Percentiles rank a stretch among this genome's conserved stretches.
Conservation (phyloP, 1,284 basidiomycete species). For the Naganishia sp. region DNA sequence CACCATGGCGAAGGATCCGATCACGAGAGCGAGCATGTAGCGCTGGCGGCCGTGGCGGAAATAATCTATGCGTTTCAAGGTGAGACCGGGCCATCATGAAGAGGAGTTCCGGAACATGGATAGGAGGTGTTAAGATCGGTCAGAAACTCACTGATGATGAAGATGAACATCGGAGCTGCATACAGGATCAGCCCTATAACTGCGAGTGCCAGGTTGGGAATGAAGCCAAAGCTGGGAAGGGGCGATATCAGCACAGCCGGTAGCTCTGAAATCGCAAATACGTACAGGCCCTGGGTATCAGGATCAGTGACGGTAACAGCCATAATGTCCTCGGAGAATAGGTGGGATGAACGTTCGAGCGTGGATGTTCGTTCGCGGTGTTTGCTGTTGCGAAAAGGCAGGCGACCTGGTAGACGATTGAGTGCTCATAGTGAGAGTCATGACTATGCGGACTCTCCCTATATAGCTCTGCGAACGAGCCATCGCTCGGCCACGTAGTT, state of each 20-base stretch:
- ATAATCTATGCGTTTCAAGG: conserved; percentile 30
- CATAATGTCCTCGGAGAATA: background rate
- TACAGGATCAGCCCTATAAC: conserved; percentile 35
- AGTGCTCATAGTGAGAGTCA: too few relatives aligned
- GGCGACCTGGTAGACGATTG: too few relatives aligned
- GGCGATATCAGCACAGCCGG: background rate
- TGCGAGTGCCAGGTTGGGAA: conserved; percentile 34
- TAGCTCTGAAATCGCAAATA: background rate
- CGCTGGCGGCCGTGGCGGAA: conserved; percentile 33
- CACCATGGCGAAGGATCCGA: conserved; percentile 44
- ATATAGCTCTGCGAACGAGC: too few relatives aligned
- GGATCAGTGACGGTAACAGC: conserved; percentile 8
- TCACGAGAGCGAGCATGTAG: conserved; percentile 39
- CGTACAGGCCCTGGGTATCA: conserved; percentile 12
- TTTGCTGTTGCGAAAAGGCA: background rate
- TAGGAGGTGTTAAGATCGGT: background rate
- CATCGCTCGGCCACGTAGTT: too few relatives aligned
- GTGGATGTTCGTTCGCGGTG: background rate
- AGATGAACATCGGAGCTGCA: conserved; percentile 30
- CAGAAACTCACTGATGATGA: conserved; percentile 36
- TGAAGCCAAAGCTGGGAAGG: conserved; percentile 37
- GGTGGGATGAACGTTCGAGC: background rate
- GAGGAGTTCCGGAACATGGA: background rate
- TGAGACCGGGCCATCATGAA: background rate
- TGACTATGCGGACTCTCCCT: too few relatives aligned